Evolutionary conservation across 805 yeast species (phyloP), one percentile per base, ranked within the genome.

Genomic region (Saccharomyces jurei): DNA sequence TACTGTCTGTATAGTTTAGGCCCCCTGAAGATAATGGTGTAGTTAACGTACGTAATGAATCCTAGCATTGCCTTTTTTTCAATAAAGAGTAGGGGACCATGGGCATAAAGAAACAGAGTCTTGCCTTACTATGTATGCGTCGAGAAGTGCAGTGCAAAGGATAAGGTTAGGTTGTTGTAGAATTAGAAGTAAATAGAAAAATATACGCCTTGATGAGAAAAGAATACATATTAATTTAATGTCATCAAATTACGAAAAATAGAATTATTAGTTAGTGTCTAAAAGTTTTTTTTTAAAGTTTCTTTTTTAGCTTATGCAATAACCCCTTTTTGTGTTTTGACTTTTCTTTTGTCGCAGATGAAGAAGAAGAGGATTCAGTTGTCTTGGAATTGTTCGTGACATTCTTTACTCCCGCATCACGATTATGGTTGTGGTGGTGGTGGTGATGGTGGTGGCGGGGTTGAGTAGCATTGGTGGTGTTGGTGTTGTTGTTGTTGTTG

Each of bases 241-340:
- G 44, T 36, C 44, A 36, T 11, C 17, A 17, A 17, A 21, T 8
- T 36, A 17, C 17, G 17, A 36, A 31, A 36, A 21, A 17, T 17
- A 36, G 2, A 17, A 8, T 17, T 17, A 17, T 13, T 4, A n/a
- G 31, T 29, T 17, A 36, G 22, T 17, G 13, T 36, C 31, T 17
- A 2, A 4, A 25, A 21, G 44, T 22, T 2, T 17, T 17, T n/a
- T 31, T 21, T 58, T 52, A 58, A 14, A 63, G 56, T 51, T 61
- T 63, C 53, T 63, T 61, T 55, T 61, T 63, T 26, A 63, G 52
- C 44, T 59, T 63, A 50, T 57, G 61, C 29, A 63, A 49, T 17
- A 63, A 50, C 17, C 62, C 59, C 26, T 51, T 53, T 51, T 63
- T 60, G 30, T 54, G 62, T 50, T 58, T 61, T 46, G 54, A 46